Evolutionary conservation across 345 rosid genomes (phyloP).

Genomic region (Sapria himalayana): DNA sequence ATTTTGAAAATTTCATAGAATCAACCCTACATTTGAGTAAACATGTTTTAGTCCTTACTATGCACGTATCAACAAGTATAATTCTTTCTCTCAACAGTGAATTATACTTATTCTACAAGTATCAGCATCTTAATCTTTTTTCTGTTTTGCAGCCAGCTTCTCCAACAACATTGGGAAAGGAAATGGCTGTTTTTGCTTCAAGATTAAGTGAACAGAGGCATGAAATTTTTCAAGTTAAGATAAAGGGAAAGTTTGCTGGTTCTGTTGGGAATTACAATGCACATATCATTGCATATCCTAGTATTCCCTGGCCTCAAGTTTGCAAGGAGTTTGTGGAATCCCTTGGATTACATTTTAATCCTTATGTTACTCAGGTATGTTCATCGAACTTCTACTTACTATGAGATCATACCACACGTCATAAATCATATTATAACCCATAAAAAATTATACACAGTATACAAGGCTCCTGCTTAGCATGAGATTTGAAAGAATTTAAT

Average conservation of each 20-base stretch:
- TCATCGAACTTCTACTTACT: neutral
- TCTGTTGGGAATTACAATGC: constrained; percentile 95
- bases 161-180: constrained; percentile 86
- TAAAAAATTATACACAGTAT: too few relatives aligned
- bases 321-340: constrained; percentile 69
- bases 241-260: constrained; percentile 91
- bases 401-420: constrained; percentile 1
- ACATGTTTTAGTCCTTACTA: too few relatives aligned
- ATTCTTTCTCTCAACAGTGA: too few relatives aligned
- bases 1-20: too few relatives aligned
- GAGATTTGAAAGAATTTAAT: too few relatives aligned
- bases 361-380: constrained; percentile 74
- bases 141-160: constrained; percentile 60
- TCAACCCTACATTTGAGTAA: too few relatives aligned
- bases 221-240: constrained; percentile 44
- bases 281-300: constrained; percentile 71
- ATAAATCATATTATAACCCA: too few relatives aligned
- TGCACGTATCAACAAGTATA: too few relatives aligned
- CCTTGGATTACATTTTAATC: constrained; percentile 67
- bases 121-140: constrained; percentile 4
- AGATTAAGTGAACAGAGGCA: constrained; percentile 63
- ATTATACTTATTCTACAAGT: too few relatives aligned
- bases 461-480: too few relatives aligned
- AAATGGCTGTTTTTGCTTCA: constrained; percentile 78
- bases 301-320: constrained; percentile 49